Conservation (phyloP, 805 yeast genomes). For the Starmerella apicola region DNA sequence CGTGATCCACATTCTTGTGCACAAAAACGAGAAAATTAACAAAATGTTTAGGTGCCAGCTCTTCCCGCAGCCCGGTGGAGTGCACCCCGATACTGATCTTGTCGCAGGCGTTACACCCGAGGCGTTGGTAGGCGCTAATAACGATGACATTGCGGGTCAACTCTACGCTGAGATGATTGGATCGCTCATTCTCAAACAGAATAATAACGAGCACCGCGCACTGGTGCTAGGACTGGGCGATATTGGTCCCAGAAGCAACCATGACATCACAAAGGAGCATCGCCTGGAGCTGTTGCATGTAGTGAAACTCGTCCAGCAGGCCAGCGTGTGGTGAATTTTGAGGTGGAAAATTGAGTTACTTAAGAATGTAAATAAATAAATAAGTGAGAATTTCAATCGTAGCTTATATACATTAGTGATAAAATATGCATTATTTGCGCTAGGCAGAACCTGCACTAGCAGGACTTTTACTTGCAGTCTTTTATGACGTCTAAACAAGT, state of each 20-base stretch:
- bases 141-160: constrained; percentile 22
- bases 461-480: no score
- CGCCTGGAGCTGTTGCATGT: constrained; percentile 24
- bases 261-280: constrained; percentile 19
- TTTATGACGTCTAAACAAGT: not conserved
- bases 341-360: no score
- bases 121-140: constrained; percentile 18
- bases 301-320: constrained; percentile 23
- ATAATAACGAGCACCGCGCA: constrained; percentile 24
- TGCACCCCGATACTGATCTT: constrained; percentile 12
- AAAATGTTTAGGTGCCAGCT: constrained; percentile 21
- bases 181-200: constrained; percentile 24
- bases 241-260: constrained; percentile 19
- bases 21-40: constrained; percentile 23
- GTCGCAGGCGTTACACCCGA: constrained; percentile 19
- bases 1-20: constrained; percentile 25
- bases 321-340: constrained; percentile 23
- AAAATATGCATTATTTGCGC: no score
- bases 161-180: constrained; percentile 26
- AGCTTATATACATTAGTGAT: no score
- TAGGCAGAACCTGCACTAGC: no score
- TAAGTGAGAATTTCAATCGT: no score
- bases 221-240: constrained; percentile 27
- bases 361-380: no score
- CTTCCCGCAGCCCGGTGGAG: constrained; percentile 20